Base-by-base conservation (phyloP, 2,329 filamentous ascomycete genomes). In the Colletotrichum orchidophilum region DNA sequence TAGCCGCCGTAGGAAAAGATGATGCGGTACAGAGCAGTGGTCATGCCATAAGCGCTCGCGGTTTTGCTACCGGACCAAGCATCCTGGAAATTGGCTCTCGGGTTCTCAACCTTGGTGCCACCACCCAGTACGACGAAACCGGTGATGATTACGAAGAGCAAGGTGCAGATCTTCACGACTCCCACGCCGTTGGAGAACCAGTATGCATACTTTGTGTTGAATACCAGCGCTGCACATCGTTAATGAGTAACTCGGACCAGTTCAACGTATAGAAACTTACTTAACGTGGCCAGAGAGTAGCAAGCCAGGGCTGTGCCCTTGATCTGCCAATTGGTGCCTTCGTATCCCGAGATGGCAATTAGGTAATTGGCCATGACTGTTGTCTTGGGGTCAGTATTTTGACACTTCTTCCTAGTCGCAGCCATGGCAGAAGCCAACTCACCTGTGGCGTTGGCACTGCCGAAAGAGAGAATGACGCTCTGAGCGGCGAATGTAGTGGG, bases 261-360 rank as follows among this genome's bases (percentile, higher is more conserved):
- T 0, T 5, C 1, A 35, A 15, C 27, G n/a, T 33, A 11, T 33
- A 11, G 15, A 9, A 13, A 46, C 29, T 18, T 81, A 70, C 66
- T 61, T 27, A 70, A 27, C 3, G 66, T 70, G 5, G 90, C 89
- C 0, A 90, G 75, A 0, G 87, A 90, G 73, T 92, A 92, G 0
- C 85, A 87, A 1, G 88, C 90, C 27, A 93, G 80, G 0, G 91
- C 91, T 2, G 92, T 87, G 1, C 91, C 91, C 76, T 93, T 93
- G 58, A 87, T 77, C 75, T 93, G 83, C 92, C 91, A 93, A n/a
- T 83, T 80, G 0, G 86, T 86, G 0, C 88, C 86, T 0, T 78
- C 79, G 0, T 82, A 77, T 0, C 84, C 87, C 0, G 82, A 85
- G 49, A 90, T 88, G 9, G 85, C 84, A 78, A 88, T 93, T 0